These are phyloP conservation scores for Podospora pseudoanserina DNA, from an alignment of 495 filamentous ascomycete genomes.

Conservation along the genomic window DNA sequence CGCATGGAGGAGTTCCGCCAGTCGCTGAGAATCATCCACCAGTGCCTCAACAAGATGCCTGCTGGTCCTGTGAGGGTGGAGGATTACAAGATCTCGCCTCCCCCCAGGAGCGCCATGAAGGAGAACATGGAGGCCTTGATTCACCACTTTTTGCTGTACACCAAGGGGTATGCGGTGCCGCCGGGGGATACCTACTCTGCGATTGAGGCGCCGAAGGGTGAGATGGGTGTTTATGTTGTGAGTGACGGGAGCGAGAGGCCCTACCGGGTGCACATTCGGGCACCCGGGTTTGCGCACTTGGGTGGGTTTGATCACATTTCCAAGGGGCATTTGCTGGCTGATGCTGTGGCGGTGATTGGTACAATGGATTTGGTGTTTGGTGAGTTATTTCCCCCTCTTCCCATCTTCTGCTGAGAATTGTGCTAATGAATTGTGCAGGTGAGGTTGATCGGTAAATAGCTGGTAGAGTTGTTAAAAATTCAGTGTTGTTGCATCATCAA, in stretches of 20 bases:
- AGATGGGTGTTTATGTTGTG: slow-evolving; percentile 99
- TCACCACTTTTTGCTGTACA: slow-evolving; percentile 98
- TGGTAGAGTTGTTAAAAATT: slow-evolving; percentile 9
- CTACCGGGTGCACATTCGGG: slow-evolving; percentile 96
- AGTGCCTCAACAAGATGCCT: slow-evolving; percentile 99
- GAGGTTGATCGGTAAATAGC: slow-evolving; percentile 48
- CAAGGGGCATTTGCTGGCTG: slow-evolving; percentile 88
- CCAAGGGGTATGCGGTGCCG: slow-evolving; percentile 96
- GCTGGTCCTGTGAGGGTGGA: slow-evolving; percentile 89
- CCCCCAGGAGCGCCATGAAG: slow-evolving; percentile 97
- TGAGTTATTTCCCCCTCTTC: slow-evolving; percentile 29
- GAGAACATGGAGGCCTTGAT: slow-evolving; percentile 99
- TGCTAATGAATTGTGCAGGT: slow-evolving; percentile 27
- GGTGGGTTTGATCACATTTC: slow-evolving; percentile 89
- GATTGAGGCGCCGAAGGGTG: slow-evolving; percentile 98
- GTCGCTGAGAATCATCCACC: slow-evolving; percentile 94
- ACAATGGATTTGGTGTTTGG: slow-evolving; percentile 81
- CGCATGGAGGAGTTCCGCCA: slow-evolving; percentile 99
- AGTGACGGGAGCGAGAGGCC: slow-evolving; percentile 93
- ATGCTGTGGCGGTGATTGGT: slow-evolving; percentile 95
- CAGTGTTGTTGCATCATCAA: not conserved
- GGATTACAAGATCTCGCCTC: slow-evolving; percentile 98
- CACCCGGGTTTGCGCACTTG: slow-evolving; percentile 95
- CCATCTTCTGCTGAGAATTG: not conserved
- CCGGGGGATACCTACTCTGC: slow-evolving; percentile 96